Evolutionary conservation across 2,329 filamentous ascomycete genomes (phyloP), one percentile per base, ranked within the genome.

Genomic region (Xylariales sp.): DNA sequence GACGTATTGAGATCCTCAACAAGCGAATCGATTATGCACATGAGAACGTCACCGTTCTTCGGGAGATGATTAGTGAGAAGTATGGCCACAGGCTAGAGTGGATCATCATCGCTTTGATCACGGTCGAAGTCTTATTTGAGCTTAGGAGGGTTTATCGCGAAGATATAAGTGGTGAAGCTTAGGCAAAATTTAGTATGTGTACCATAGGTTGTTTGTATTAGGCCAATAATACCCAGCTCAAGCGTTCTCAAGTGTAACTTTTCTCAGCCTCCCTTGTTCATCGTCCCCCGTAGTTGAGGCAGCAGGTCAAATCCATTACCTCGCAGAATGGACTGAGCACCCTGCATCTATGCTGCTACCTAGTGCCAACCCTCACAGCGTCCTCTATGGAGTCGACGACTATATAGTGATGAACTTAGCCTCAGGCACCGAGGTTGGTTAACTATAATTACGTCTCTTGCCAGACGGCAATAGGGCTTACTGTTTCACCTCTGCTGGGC

Each of bases 1-100:
- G 96, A 32, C 88, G 96, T 58, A 98, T 98, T 81, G 93, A 92
- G 75, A 90, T 93, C 18, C 82, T 98, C 73, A 99, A 99, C 79
- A 93, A 97, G 82, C 97, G 97, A 83, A 97, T 99, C 88, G 95
- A 97, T 76, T 98, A 99, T 78, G 96, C 95, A 0, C 93, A 96
- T 76, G 95, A 98, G 79, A 97, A 97, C 78, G 94, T 96, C 6
- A 93, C 86, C 60, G 94, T 98, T 16, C 82, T 98, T 69, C 86
- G 96, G 65, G 93, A 97, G 79, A 90, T 94, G 77, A 85, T 97
- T 63, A 97, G 92, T 77, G 94, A 98, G 83, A 93, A 93, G 78
- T 94, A 98, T 77, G 92, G 93, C 16, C 89, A 94, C 36, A 86
- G 93, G 63, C 84, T 99, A 10, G 96, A 98, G 81, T 95, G 93